A percentile compares a stretch with the other conserved stretches of the same genome.
These are phyloP conservation scores for Phyllosticta ampelicida DNA, from an alignment of 2,329 filamentous ascomycete genomes.

Conservation along the genomic window DNA sequence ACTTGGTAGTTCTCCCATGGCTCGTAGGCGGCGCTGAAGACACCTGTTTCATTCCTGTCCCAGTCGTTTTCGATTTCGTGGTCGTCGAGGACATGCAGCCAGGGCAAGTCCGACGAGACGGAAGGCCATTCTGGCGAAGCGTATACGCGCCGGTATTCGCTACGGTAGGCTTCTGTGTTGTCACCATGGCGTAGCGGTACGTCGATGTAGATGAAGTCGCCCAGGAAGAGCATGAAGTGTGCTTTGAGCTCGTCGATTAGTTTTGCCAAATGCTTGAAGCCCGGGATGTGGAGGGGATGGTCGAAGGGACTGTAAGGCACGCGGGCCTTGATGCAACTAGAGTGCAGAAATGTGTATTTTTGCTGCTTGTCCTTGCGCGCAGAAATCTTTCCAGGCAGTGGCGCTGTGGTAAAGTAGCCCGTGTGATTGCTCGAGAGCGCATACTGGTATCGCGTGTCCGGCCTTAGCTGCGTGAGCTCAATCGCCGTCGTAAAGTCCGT, in stretches of 20 bases:
- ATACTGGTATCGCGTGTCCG: constrained; percentile 73
- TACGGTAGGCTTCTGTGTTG: constrained; percentile 64
- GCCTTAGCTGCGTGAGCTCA: constrained; percentile 53
- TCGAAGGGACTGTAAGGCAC: constrained; percentile 82
- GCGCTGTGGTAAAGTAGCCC: constrained; percentile 70
- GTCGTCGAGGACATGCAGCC: constrained; percentile 95
- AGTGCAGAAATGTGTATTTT: constrained; percentile 81
- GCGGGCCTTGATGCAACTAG: constrained; percentile 83
- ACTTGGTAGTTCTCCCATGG: constrained; percentile 83
- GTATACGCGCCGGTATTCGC: constrained; percentile 93
- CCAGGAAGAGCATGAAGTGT: constrained; percentile 63
- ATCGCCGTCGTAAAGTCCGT: constrained; percentile 76
- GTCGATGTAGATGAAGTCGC: constrained; percentile 85
- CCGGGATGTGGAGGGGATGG: constrained; percentile 71
- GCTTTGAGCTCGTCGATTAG: constrained; percentile 60
- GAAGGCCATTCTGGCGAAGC: constrained; percentile 82
- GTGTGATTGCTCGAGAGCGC: constrained; percentile 75
- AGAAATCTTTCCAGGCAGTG: constrained; percentile 54
- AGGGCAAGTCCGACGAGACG: constrained; percentile 70
- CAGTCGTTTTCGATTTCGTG: constrained; percentile 96
- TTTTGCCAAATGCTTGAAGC: constrained; percentile 65
- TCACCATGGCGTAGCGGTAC: constrained; percentile 72
- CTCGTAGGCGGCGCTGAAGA: constrained; percentile 70
- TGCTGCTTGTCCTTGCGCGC: constrained; percentile 44
- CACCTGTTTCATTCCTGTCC: constrained; percentile 67